phyloP scores from a whole-genome alignment of 176 grass and related monocot genomes.

The barley (Hordeum vulgare) region MorexV3_pseudomolecules_assembly NC_058519.1:518891813-518892312 shows the following conservation, averaged over 20 bases:
- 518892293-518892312: neutral
- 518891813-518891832: slow-evolving; percentile 3
- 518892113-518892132: neutral
- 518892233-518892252: slow-evolving; percentile 56
- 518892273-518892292: slow-evolving; percentile 9
- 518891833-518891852: neutral
- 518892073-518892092: slow-evolving; percentile 4
- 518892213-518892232: neutral
- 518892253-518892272: slow-evolving; percentile 48
- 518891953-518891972: too few species aligned
- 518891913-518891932: neutral
- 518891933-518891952: too few species aligned
- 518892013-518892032: neutral
- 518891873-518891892: neutral
- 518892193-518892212: neutral
- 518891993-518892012: too few species aligned
- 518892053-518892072: neutral
- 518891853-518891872: neutral
- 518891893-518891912: neutral
- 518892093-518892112: neutral
- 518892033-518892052: neutral
- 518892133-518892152: neutral
- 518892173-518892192: neutral
- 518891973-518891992: too few species aligned
- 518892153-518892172: neutral